Conservation (phyloP, 805 yeast genomes). For the Cyberlindnera mrakii region DNA sequence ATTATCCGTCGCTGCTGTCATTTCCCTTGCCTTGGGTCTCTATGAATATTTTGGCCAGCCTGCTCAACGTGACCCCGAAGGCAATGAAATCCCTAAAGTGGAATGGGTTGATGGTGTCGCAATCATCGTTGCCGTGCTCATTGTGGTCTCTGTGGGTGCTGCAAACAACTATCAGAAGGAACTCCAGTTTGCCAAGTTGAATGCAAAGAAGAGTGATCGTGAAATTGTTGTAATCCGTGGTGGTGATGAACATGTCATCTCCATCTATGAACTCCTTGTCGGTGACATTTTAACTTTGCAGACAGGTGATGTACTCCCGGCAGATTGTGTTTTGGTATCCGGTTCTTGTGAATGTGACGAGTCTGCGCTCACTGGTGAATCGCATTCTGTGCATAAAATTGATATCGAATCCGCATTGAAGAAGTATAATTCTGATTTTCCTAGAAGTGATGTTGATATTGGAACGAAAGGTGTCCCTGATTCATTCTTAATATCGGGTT, state of each 20-base stretch:
- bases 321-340: constrained; percentile 68
- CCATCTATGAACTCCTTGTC: constrained; percentile 70
- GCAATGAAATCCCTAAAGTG: constrained; percentile 70
- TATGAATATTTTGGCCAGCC: constrained; percentile 90
- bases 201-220: constrained; percentile 83
- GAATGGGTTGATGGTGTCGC: constrained; percentile 99
- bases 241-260: constrained; percentile 60
- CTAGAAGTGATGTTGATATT: constrained; percentile 27
- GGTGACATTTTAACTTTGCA: constrained; percentile 82
- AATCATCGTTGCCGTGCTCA: constrained; percentile 81
- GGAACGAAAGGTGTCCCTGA: constrained; percentile 47
- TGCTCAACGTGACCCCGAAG: constrained; percentile 70
- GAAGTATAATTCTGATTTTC: constrained; percentile 23
- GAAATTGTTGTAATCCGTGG: constrained; percentile 69
- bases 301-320: constrained; percentile 93
- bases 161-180: constrained; percentile 97
- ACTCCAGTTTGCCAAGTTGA: constrained; percentile 81
- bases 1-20: constrained; percentile 77
- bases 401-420: constrained; percentile 41
- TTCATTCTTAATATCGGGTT: constrained; percentile 86
- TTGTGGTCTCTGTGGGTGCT: constrained; percentile 91
- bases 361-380: constrained; percentile 90
- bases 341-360: constrained; percentile 90
- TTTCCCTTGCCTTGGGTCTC: constrained; percentile 84
- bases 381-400: constrained; percentile 68